These are phyloP conservation scores for Helicocarpus griseus DNA, from an alignment of 2,329 filamentous ascomycete genomes.

Conservation along the genomic window DNA sequence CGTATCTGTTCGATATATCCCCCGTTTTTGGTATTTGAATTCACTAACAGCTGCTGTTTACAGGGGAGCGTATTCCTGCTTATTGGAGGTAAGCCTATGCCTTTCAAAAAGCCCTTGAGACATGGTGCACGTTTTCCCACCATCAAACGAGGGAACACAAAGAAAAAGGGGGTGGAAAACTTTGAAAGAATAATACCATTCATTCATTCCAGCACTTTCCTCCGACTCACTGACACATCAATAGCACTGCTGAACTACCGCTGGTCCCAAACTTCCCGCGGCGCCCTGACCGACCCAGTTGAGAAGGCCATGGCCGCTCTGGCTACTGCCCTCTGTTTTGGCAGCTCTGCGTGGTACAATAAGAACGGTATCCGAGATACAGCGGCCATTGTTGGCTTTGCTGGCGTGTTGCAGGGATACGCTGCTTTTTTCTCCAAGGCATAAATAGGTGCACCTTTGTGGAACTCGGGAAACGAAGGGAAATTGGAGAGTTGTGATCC, in stretches of 20 bases:
- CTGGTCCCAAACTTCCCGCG: slow-evolving; percentile 16
- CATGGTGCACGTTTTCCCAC: too few species aligned
- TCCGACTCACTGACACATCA: neutral
- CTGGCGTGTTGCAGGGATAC: slow-evolving; percentile 4
- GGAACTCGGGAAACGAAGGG: too few species aligned
- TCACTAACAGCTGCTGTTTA: neutral
- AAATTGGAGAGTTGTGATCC: neutral
- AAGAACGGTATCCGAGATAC: slow-evolving; percentile 20
- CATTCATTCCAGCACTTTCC: neutral
- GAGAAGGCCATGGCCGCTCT: slow-evolving; percentile 22
- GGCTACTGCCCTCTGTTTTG: slow-evolving; percentile 18
- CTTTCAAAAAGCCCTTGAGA: neutral
- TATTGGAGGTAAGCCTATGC: slow-evolving; percentile 13
- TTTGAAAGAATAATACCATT: neutral
- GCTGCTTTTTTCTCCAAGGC: slow-evolving; percentile 10
- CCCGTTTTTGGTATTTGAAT: neutral
- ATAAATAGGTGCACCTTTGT: too few species aligned
- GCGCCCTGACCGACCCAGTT: slow-evolving; percentile 17
- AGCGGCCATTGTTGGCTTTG: slow-evolving; percentile 17
- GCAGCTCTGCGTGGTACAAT: slow-evolving; percentile 23
- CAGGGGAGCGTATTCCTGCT: slow-evolving; percentile 20
- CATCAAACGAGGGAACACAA: neutral
- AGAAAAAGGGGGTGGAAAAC: neutral
- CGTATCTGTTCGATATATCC: too few species aligned
- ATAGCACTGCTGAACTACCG: slow-evolving; percentile 20